These are phyloP conservation scores for Salix dunnii DNA, from an alignment of 345 rosid genomes.

Conservation along the genomic window DNA sequence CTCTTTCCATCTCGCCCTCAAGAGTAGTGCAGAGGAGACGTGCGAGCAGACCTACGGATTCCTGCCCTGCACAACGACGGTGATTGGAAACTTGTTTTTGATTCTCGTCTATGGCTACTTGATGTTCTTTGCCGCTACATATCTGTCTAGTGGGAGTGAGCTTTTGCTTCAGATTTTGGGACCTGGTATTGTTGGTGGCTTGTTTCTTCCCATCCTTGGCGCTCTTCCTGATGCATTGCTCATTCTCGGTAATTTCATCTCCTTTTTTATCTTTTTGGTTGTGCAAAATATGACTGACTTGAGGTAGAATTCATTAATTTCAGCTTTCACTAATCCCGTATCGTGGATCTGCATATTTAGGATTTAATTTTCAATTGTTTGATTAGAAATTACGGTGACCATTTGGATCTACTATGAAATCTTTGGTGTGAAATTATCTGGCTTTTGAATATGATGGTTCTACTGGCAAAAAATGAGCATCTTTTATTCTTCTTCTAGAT, in stretches of 20 bases:
- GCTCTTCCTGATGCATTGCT: constrained; percentile 99
- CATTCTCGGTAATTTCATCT: constrained; percentile 53
- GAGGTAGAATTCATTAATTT: neutral
- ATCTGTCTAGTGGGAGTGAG: constrained; percentile 83
- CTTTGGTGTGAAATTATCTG: neutral
- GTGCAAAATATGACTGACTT: neutral
- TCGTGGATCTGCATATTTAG: too few relatives aligned
- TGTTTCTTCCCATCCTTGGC: constrained; percentile 87
- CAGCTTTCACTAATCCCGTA: neutral
- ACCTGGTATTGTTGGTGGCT: constrained; percentile 90
- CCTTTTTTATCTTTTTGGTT: neutral
- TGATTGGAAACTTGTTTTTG: constrained; percentile 66
- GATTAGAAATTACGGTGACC: too few relatives aligned
- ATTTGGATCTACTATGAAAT: neutral
- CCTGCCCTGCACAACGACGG: constrained; percentile 84
- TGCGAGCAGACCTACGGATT: constrained; percentile 94
- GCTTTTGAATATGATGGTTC: neutral
- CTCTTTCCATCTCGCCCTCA: too few relatives aligned
- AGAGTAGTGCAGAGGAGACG: constrained; percentile 26
- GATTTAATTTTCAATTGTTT: too few relatives aligned
- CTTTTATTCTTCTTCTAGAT: neutral
- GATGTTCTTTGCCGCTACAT: constrained; percentile 79
- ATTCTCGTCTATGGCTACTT: constrained; percentile 72
- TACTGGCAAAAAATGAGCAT: neutral
- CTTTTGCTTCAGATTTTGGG: constrained; percentile 86